Evolutionary conservation across 805 yeast genomes (phyloP).

Genomic region (Saccharomycopsis olivae): DNA sequence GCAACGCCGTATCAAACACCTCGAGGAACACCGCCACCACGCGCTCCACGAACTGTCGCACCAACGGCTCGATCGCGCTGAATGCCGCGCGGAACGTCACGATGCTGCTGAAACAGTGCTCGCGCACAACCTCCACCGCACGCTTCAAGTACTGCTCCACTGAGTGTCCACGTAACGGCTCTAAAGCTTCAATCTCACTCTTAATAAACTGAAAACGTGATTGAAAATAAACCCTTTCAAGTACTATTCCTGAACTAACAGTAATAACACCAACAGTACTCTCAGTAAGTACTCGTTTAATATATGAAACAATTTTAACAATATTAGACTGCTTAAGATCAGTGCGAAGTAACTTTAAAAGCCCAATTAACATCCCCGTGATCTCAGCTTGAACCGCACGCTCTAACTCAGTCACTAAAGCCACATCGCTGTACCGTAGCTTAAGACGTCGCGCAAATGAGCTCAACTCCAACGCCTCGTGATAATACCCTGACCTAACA

Average conservation of each 20-base stretch:
- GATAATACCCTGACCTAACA: constrained; percentile 75
- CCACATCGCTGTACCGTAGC: constrained; percentile 54
- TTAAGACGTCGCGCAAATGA: constrained; percentile 59
- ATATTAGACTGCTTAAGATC: constrained; percentile 71
- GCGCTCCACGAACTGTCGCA: too few relatives aligned
- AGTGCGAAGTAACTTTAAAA: constrained; percentile 60
- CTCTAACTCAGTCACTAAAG: constrained; percentile 33
- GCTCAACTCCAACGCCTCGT: constrained; percentile 80
- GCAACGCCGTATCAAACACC: too few relatives aligned
- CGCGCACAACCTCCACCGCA: constrained; percentile 76
- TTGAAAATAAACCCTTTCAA: constrained; percentile 51
- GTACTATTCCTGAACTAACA: constrained; percentile 21
- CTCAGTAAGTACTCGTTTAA: constrained; percentile 41
- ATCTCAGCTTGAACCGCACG: constrained; percentile 45
- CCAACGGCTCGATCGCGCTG: constrained; percentile 4
- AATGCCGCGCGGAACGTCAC: constrained; percentile 58
- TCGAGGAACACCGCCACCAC: too few relatives aligned
- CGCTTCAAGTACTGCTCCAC: constrained; percentile 60
- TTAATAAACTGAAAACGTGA: constrained; percentile 61
- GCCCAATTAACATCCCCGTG: constrained; percentile 56
- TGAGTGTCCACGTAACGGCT: constrained; percentile 43
- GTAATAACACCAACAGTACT: too few relatives aligned
- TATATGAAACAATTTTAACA: constrained; percentile 66
- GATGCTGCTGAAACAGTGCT: constrained; percentile 65
- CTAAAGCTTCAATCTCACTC: constrained; percentile 45